These are phyloP conservation scores for Blakeslea trispora DNA, from an alignment of 371 early-diverging fungal genomes.

Conservation along the genomic window DNA sequence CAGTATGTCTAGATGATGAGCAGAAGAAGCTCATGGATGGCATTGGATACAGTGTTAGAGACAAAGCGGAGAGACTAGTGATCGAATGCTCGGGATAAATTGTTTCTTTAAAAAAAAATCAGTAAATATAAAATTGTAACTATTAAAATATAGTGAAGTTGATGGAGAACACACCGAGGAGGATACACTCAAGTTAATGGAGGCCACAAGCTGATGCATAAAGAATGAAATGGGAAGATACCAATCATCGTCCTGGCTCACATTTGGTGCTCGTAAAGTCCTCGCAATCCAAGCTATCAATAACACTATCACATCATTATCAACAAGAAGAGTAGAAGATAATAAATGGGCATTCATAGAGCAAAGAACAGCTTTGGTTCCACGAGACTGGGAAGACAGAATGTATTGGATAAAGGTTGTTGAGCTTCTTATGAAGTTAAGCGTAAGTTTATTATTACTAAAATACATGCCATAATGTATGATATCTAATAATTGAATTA, in stretches of 20 bases:
- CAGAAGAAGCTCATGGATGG: constrained; percentile 24
- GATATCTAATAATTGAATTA: too few species aligned
- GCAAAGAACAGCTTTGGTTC: constrained; percentile 22
- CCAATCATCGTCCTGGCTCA: constrained; percentile 18
- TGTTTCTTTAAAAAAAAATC: too few species aligned
- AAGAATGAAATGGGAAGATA: constrained; percentile 16
- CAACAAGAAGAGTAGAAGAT: constrained; percentile 20
- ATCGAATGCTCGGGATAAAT: constrained; percentile 22
- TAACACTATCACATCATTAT: constrained; percentile 16
- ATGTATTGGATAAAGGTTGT: constrained; percentile 18
- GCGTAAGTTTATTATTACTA: too few species aligned
- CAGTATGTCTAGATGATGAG: constrained; percentile 3
- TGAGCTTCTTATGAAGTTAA: constrained; percentile 15
- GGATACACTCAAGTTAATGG: constrained; percentile 25
- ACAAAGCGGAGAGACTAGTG: constrained; percentile 13
- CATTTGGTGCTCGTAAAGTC: constrained; percentile 15
- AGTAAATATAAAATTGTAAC: too few species aligned
- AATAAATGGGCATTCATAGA: constrained; percentile 24
- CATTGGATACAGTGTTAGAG: constrained; percentile 13
- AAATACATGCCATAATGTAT: too few species aligned
- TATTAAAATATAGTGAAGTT: constrained; percentile 27
- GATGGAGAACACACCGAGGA: constrained; percentile 23
- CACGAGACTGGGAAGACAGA: constrained; percentile 23
- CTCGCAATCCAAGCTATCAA: constrained; percentile 16
- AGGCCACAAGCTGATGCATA: constrained; percentile 20